Conservation (phyloP, 176 grass and related monocot species). For the Raddia guianensis region DNA sequence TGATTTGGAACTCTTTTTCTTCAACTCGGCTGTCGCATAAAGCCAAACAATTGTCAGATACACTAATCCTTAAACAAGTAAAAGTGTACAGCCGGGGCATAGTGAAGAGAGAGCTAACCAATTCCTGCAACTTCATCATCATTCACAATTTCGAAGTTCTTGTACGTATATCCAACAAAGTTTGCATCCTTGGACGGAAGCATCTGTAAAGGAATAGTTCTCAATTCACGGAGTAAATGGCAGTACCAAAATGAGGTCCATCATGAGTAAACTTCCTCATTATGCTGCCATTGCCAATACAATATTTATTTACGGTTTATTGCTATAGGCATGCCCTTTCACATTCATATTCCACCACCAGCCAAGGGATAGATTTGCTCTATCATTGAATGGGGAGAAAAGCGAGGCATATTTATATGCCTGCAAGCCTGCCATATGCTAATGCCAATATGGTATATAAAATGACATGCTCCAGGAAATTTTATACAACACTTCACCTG, state of each 20-base stretch:
- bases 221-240: slow-evolving; percentile 20
- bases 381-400: slow-evolving; percentile 5
- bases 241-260: slow-evolving; percentile 34
- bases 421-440: neutral
- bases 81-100: neutral
- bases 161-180: slow-evolving; percentile 99
- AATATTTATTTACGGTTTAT: slow-evolving; percentile 20
- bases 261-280: neutral
- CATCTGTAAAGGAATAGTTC: slow-evolving; percentile 64
- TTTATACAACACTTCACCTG: slow-evolving; percentile 4
- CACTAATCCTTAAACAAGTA: slow-evolving; percentile 13
- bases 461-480: neutral
- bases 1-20: slow-evolving; percentile 94
- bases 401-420: neutral
- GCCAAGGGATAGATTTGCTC: neutral
- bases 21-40: slow-evolving; percentile 78
- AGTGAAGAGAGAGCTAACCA: slow-evolving; percentile 51
- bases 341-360: neutral
- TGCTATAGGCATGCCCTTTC: slow-evolving; percentile 16
- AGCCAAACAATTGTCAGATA: slow-evolving; percentile 41
- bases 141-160: slow-evolving; percentile 99
- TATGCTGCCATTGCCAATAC: neutral
- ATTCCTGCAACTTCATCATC: slow-evolving; percentile 91
- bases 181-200: slow-evolving; percentile 98
- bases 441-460: neutral